These are phyloP conservation scores for Schizosaccharomyces japonicus DNA, from an alignment of 805 yeast genomes.

Conservation along the genomic window DNA sequence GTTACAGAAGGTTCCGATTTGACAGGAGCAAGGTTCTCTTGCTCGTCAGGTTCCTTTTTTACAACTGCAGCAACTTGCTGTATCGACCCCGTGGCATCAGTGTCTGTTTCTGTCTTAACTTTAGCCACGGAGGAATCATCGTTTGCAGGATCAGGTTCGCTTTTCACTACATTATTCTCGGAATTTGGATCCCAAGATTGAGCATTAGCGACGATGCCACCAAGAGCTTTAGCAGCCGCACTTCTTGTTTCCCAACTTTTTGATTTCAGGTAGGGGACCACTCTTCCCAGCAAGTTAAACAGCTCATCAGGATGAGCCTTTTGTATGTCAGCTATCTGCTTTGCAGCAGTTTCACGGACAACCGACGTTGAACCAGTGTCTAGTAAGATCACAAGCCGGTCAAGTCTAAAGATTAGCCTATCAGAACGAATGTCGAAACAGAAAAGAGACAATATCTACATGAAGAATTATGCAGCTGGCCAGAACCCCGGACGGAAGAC, in stretches of 20 bases:
- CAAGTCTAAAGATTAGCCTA: too few species aligned
- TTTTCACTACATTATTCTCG: constrained; percentile 13
- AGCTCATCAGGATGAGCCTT: constrained; percentile 87
- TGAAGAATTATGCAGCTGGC: too few species aligned
- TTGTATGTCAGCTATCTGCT: constrained; percentile 82
- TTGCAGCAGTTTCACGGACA: constrained; percentile 89
- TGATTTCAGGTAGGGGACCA: constrained; percentile 65
- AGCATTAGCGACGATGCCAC: constrained; percentile 67
- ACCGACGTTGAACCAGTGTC: constrained; percentile 91
- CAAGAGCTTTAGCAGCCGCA: constrained; percentile 83
- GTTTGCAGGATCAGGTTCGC: constrained; percentile 3
- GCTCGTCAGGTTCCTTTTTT: background rate
- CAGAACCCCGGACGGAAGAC: too few species aligned
- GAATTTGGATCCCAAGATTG: constrained; percentile 65
- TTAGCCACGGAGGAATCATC: background rate
- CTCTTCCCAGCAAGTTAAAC: constrained; percentile 57
- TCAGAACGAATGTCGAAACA: too few species aligned
- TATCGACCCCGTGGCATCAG: background rate
- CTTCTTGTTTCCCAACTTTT: constrained; percentile 89
- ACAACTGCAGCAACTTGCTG: background rate
- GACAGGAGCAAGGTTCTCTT: background rate
- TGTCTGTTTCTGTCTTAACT: background rate
- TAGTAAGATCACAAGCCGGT: constrained; percentile 32
- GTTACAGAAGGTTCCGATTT: background rate
- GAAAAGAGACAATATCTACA: too few species aligned